A percentile compares a stretch with the other conserved stretches of the same genome.
Conservation (phyloP, 1,139 yeast species). For the Candida dubliniensis region DNA sequence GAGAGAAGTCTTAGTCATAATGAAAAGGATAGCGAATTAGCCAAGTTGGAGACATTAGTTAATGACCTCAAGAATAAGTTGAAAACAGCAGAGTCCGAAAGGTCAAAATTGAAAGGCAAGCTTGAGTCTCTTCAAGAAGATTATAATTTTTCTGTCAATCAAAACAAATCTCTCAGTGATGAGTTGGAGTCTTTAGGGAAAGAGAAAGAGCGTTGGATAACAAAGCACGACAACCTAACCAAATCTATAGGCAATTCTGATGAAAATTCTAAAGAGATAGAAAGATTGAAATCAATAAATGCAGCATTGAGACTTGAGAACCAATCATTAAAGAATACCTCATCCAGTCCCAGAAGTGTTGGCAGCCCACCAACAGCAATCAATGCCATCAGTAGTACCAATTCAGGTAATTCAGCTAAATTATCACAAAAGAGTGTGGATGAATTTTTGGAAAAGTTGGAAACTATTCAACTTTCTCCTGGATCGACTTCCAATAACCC, state of each 20-base stretch:
- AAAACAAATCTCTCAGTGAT: slow-evolving; percentile 24
- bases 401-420: slow-evolving; percentile 5
- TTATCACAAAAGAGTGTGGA: slow-evolving; percentile 21
- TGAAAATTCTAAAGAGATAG: slow-evolving; percentile 23
- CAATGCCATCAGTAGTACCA: slow-evolving; percentile 7
- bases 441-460: slow-evolving; percentile 31
- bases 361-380: slow-evolving; percentile 5
- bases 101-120: slow-evolving; percentile 20
- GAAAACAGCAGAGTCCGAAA: slow-evolving; percentile 15
- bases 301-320: slow-evolving; percentile 43
- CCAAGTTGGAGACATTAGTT: slow-evolving; percentile 16
- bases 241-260: slow-evolving; percentile 11
- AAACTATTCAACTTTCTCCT: slow-evolving; percentile 19
- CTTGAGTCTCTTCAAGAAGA: slow-evolving; percentile 24
- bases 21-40: slow-evolving; percentile 11
- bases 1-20: not conserved
- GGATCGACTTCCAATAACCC: slow-evolving; percentile 18
- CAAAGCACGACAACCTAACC: slow-evolving; percentile 11
- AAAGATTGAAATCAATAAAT: slow-evolving; percentile 28
- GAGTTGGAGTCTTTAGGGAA: slow-evolving; percentile 23
- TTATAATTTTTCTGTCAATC: slow-evolving; percentile 21
- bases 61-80: slow-evolving; percentile 16
- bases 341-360: slow-evolving; percentile 8
- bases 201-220: slow-evolving; percentile 16
- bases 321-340: slow-evolving; percentile 33